Conservation (phyloP, 257 asterid genomes). For the Gynochthodes officinalis region DNA sequence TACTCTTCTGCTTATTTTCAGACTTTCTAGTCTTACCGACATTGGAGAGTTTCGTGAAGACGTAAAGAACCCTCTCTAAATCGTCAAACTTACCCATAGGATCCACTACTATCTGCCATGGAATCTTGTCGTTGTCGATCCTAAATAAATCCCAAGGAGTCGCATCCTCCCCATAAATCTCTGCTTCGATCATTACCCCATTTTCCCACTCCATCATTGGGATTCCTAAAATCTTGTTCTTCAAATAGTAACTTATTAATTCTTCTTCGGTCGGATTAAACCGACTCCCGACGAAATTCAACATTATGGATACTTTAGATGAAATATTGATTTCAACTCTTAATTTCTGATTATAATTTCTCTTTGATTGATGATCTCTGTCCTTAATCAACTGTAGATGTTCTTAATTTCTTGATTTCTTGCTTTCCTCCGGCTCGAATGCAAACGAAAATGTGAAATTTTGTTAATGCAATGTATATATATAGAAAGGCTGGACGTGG, state of each 20-base stretch:
- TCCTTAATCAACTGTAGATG: too few relatives aligned
- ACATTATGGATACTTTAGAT: too few relatives aligned
- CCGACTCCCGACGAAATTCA: too few relatives aligned
- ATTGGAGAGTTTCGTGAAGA: neutral
- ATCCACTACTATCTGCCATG: neutral
- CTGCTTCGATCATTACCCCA: neutral
- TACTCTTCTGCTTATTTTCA: neutral
- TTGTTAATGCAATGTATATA: too few relatives aligned
- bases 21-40: neutral
- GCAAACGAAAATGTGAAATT: too few relatives aligned
- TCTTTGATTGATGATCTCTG: too few relatives aligned
- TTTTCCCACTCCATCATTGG: neutral
- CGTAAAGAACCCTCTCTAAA: neutral
- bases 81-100: neutral
- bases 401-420: too few relatives aligned
- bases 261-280: neutral
- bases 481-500: too few relatives aligned
- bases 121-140: neutral
- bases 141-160: neutral
- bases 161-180: neutral
- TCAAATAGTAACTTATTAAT: too few relatives aligned
- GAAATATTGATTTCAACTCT: too few relatives aligned
- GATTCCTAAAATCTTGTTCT: neutral
- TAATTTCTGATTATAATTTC: too few relatives aligned
- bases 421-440: too few relatives aligned